Percentiles rank a stretch among this genome's conserved stretches.
Evolutionary conservation across 306 rosid genomes (phyloP).

Genomic region (Castanospermum australe): DNA sequence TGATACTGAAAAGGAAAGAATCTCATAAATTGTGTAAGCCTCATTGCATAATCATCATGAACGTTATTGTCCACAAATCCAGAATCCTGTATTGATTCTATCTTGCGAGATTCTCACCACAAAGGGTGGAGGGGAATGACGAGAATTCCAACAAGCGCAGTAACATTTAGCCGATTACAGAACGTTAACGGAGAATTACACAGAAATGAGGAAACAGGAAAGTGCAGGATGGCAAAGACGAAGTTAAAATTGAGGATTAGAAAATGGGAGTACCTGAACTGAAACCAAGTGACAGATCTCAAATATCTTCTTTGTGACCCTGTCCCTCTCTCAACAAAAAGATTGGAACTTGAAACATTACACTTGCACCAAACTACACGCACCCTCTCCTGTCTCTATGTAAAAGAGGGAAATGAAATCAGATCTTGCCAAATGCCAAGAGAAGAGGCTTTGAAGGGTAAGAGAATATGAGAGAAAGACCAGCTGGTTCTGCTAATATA

Average conservation of each 20-base stretch:
- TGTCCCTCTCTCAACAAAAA: constrained; percentile 22
- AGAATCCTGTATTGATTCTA: neutral
- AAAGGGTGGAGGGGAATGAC: neutral
- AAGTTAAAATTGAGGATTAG: constrained; percentile 8
- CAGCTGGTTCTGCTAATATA: constrained; percentile 57
- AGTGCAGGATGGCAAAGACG: neutral
- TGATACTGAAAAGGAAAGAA: constrained; percentile 7
- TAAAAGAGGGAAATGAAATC: constrained; percentile 23
- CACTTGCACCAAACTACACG: constrained; percentile 6
- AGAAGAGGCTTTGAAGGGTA: constrained; percentile 31
- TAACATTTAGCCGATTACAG: neutral
- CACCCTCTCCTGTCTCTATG: constrained; percentile 5
- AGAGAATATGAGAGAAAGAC: constrained; percentile 15
- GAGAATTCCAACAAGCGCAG: too few species aligned
- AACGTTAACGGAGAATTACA: neutral
- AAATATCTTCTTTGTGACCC: constrained; percentile 31
- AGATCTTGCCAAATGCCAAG: constrained; percentile 63
- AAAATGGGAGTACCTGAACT: constrained; percentile 47
- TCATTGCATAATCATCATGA: neutral
- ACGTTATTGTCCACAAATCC: too few species aligned
- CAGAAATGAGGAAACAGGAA: neutral
- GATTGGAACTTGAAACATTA: constrained; percentile 31
- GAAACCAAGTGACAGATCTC: constrained; percentile 66
- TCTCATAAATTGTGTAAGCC: neutral
- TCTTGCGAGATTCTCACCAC: neutral